Base-by-base conservation (phyloP, 2,329 filamentous ascomycete genomes). In the Knufia petricola region DNA sequence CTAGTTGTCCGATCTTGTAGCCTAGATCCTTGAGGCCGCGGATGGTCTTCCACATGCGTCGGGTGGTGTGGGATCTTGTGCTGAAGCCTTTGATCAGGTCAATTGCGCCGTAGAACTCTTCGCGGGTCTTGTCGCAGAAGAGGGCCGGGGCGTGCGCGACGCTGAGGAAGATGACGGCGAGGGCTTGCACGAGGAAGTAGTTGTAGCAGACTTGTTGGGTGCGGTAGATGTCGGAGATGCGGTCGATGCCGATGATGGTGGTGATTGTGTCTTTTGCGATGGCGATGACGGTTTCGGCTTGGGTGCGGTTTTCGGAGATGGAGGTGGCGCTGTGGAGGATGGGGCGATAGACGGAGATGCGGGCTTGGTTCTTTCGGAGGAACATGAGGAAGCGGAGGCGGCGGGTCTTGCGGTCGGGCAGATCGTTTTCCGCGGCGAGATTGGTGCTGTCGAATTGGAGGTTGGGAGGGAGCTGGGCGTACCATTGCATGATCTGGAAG, bases 311-410 rank as follows among this genome's bases (percentile, higher is more conserved):
- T 50, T 83, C 78, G 67, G 84, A 79, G 59, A 95, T 95, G 58
- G 82, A 89, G 10, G 80, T 84, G 2, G 86, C 81, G 15, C 84
- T 90, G 64, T 95, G 87, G 7, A 96, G 70, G 2, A 95, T 82
- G 0, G 88, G 88, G 0, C 87, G 85, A 64, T 94, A 89, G 23
- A 95, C 85, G 63, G 87, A 81, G 50, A 89, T 92, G 3, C 89
- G 84, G 68, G 94, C 86, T 69, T 94, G 88, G 59, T 95, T 95
- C 36, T 87, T 79, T 32, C 89, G 80, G 13, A 95, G 71, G 62
- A 94, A 92, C 15, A 92, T 82, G 63, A 92, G 81, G 40, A 95
- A 82, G 52, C 85, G 83, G 10, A 94, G 71, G 3, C 89, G 81
- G 55, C 86, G 83, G 17, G 75, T 78, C 0, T 76, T 73, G 0